These are phyloP conservation scores for Phlebiopsis flavidoalba DNA, from an alignment of 768 basidiomycete genomes.

Conservation along the genomic window DNA sequence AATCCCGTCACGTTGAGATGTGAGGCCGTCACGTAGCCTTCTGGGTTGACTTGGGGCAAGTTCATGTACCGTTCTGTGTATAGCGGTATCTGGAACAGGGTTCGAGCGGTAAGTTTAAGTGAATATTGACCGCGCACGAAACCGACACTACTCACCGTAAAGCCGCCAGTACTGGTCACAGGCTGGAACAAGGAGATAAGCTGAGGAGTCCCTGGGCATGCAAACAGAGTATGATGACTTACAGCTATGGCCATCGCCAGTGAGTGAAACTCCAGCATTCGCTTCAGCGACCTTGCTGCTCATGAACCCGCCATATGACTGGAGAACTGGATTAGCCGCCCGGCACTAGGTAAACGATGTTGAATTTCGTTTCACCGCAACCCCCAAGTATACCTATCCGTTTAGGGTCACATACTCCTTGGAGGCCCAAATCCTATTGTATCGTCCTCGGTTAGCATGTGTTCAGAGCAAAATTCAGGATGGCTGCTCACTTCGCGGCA, in stretches of 20 bases:
- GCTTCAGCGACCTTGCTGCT: conserved; percentile 90
- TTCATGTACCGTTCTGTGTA: conserved; percentile 99
- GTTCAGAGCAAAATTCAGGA: not conserved
- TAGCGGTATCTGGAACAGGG: conserved; percentile 64
- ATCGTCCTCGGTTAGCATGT: not conserved
- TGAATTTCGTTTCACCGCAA: conserved; percentile 68
- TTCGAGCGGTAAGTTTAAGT: too few species aligned
- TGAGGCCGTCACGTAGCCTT: conserved; percentile 89
- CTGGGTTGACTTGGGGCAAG: conserved; percentile 68
- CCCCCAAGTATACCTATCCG: conserved; percentile 98
- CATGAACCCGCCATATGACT: conserved; percentile 98
- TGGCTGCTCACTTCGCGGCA: conserved; percentile 65
- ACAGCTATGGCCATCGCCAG: conserved; percentile 91
- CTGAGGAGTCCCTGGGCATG: not conserved
- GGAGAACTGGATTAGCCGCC: not conserved
- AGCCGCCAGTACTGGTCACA: conserved; percentile 83
- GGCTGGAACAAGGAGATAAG: conserved; percentile 41
- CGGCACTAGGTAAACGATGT: not conserved
- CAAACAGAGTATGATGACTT: conserved; percentile 26
- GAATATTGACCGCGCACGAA: not conserved
- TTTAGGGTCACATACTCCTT: conserved; percentile 80
- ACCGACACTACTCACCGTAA: conserved; percentile 49
- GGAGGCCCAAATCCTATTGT: conserved; percentile 68
- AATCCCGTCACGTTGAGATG: conserved; percentile 86
- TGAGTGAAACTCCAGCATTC: conserved; percentile 81